These are phyloP conservation scores for Gaultheria prostrata DNA, from an alignment of 148 eudicot species.

Conservation along the genomic window DNA sequence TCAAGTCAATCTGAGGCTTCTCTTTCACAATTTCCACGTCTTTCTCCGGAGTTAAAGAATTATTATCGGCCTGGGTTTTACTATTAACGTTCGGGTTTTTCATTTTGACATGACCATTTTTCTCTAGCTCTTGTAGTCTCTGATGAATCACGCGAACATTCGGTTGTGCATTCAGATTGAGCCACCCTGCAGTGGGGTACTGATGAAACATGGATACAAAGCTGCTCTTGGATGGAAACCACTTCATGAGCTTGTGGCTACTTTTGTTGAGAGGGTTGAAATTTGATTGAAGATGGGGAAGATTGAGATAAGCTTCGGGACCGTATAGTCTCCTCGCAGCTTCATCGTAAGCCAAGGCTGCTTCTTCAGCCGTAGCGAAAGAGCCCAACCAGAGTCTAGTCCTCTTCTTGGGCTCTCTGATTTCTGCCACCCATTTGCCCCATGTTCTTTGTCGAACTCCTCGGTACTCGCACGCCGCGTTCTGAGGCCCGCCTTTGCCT, in stretches of 20 bases:
- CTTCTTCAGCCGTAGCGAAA: conserved; percentile 90
- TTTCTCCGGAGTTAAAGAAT: conserved; percentile 1
- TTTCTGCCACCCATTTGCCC: conserved; percentile 99
- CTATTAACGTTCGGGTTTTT: conserved; percentile 12
- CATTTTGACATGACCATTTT: conserved; percentile 25
- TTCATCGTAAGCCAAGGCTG: conserved; percentile 96
- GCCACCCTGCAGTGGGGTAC: conserved; percentile 37
- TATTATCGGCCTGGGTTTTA: conserved; percentile 4
- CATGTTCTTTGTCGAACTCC: conserved; percentile 92
- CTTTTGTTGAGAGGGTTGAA: conserved; percentile 71
- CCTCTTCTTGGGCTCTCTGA: conserved; percentile 90
- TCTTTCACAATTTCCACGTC: conserved; percentile 23
- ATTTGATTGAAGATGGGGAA: conserved; percentile 69
- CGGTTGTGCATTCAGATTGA: conserved; percentile 77
- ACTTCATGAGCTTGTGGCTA: conserved; percentile 54
- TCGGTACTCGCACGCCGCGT: conserved; percentile 71
- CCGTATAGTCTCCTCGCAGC: conserved; percentile 86
- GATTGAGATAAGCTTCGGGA: conserved; percentile 78
- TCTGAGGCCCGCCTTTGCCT: conserved; percentile 93
- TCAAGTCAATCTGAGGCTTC: conserved; percentile 89
- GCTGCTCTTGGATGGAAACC: conserved; percentile 45
- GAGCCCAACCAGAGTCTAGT: conserved; percentile 93
- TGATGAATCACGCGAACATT: conserved; percentile 77
- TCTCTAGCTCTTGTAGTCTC: conserved; percentile 74
- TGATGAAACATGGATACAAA: conserved; percentile 42